phyloP scores from a whole-genome alignment of 495 filamentous ascomycete species.

The Podospora pseudoanserina region DNA sequence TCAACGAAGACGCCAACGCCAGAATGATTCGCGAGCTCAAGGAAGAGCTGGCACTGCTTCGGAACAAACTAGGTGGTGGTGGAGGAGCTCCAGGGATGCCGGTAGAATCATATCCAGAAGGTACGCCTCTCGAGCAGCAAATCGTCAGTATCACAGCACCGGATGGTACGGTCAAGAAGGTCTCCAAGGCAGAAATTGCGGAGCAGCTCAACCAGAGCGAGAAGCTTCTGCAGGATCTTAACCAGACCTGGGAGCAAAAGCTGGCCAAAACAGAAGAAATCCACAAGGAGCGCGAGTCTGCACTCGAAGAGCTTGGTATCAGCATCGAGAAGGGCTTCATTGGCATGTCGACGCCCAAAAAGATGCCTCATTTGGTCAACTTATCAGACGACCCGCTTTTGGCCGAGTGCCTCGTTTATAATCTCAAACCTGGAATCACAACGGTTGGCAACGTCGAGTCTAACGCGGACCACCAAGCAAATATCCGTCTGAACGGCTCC shows the following conservation, averaged over 20 bases:
- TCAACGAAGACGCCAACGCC: constrained; percentile 98
- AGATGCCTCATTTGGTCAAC: constrained; percentile 98
- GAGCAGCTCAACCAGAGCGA: constrained; percentile 94
- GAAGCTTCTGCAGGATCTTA: constrained; percentile 93
- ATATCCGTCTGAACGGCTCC: constrained; percentile 91
- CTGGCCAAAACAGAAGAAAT: constrained; percentile 91
- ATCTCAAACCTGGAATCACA: constrained; percentile 91
- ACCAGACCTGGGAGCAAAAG: constrained; percentile 99
- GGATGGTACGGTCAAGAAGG: constrained; percentile 86
- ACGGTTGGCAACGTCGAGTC: constrained; percentile 88
- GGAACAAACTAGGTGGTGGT: constrained; percentile 80
- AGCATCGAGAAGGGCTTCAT: constrained; percentile 99
- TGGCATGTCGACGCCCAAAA: constrained; percentile 92
- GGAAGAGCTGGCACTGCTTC: constrained; percentile 82
- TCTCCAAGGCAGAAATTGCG: constrained; percentile 96
- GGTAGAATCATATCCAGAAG: constrained; percentile 77
- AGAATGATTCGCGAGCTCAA: constrained; percentile 98
- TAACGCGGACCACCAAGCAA: constrained; percentile 69
- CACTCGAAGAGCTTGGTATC: constrained; percentile 94
- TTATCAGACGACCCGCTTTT: constrained; percentile 92
- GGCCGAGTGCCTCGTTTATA: constrained; percentile 96
- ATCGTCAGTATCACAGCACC: constrained; percentile 88
- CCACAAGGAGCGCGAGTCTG: constrained; percentile 94
- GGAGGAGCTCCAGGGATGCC: constrained; percentile 42
- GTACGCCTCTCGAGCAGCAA: constrained; percentile 89